A percentile compares a stretch with the other conserved stretches of the same genome.
Conservation (phyloP, 805 yeast species). For the Monosporozyma solicola region DNA sequence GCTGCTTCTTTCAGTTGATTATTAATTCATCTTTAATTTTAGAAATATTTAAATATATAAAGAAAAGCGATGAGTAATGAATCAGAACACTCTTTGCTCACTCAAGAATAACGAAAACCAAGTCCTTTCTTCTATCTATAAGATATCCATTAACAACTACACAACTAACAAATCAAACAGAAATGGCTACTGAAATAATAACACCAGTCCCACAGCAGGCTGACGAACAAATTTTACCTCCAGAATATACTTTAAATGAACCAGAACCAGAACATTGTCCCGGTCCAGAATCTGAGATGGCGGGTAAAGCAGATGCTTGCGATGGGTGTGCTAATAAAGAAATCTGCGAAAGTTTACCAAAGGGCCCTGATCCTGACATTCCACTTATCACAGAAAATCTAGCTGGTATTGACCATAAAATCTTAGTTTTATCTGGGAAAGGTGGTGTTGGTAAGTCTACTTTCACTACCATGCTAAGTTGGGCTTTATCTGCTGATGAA, state of each 20-base stretch:
- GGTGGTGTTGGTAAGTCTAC: constrained; percentile 99
- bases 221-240: constrained; percentile 14
- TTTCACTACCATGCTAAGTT: constrained; percentile 88
- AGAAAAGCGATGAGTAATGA: not conserved
- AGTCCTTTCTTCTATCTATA: not conserved
- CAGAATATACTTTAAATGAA: constrained; percentile 35
- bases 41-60: not conserved
- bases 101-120: not conserved
- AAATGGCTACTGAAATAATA: constrained; percentile 7
- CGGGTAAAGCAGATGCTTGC: constrained; percentile 94
- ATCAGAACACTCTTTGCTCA: not conserved
- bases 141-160: not conserved
- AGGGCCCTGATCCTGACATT: constrained; percentile 93
- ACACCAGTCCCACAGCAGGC: constrained; percentile 3
- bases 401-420: constrained; percentile 61
- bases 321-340: constrained; percentile 89
- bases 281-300: constrained; percentile 89
- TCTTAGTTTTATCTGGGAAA: constrained; percentile 74
- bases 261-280: constrained; percentile 98
- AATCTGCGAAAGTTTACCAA: constrained; percentile 79
- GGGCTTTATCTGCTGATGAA: constrained; percentile 85
- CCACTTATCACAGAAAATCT: constrained; percentile 64
- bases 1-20: not conserved
- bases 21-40: not conserved
- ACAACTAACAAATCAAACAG: not conserved